phyloP scores from a whole-genome alignment of 257 asterid species.

The Agastache rugosa region DNA sequence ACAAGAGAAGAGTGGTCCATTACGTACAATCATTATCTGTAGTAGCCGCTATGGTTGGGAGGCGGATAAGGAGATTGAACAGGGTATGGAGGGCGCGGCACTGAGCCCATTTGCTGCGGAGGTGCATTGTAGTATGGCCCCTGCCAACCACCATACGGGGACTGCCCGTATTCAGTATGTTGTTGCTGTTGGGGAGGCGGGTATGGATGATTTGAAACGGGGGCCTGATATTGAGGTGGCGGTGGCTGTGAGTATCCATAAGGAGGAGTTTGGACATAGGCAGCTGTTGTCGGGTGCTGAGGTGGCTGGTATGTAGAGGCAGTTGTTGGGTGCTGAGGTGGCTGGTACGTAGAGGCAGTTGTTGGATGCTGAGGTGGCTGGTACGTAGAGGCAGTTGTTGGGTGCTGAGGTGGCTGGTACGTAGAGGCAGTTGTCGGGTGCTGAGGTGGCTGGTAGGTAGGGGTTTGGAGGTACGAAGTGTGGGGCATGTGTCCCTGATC shows the following conservation, averaged over 20 bases:
- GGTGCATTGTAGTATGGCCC: constrained; percentile 73
- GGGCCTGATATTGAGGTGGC: constrained; percentile 70
- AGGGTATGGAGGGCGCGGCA: constrained; percentile 81
- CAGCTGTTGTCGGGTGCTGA: constrained; percentile 16
- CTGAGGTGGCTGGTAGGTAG: constrained; percentile 44
- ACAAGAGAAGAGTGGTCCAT: not conserved
- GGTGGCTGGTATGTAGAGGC: constrained; percentile 26
- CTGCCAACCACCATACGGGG: constrained; percentile 86
- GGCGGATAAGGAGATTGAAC: constrained; percentile 76
- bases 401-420: constrained; percentile 61
- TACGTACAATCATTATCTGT: constrained; percentile 53
- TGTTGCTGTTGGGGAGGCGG: constrained; percentile 68
- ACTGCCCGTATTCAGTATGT: constrained; percentile 74
- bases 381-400: constrained; percentile 33
- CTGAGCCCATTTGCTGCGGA: constrained; percentile 72
- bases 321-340: constrained; percentile 58
- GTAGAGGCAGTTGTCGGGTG: constrained; percentile 39
- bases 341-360: constrained; percentile 43
- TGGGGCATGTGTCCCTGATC: constrained; percentile 45
- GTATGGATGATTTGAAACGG: constrained; percentile 51
- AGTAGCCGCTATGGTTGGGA: constrained; percentile 70
- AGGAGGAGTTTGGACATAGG: constrained; percentile 59
- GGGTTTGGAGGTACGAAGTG: constrained; percentile 48
- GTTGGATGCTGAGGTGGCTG: constrained; percentile 67
- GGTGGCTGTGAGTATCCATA: constrained; percentile 61